Evolutionary conservation across 129 eudicot genomes (phyloP), one percentile per base, ranked within the genome.

Genomic region (Arctium minus): DNA sequence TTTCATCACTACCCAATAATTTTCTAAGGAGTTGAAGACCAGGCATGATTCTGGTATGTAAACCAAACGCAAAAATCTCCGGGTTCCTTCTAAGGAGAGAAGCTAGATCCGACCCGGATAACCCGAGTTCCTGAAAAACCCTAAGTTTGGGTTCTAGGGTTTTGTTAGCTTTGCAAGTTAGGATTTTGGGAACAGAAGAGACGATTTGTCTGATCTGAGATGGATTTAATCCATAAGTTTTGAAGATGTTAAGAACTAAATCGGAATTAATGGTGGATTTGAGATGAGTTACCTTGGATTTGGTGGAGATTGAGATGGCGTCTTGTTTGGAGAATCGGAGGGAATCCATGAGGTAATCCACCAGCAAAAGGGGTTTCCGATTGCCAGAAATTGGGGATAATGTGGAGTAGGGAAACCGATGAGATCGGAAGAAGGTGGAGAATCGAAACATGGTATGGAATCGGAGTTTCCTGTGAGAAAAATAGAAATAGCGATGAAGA

Each of bases 141-240:
- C 64, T 81, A 9, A 89, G 5, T 79, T 86, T 89, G 79, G 89
- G 92, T 48, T 75, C 50, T 70, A 89, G 84, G 88, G 87, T 89
- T 82, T 79, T 82, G 73, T 79, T 73, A 1, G 84, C 79, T 38
- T 85, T 79, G 85, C 74, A 85, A 17, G 80, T 72, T 6, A 87
- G 76, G 36, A 89, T 35, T 37, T 71, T 73, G 37, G 88, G 92
- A 5, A 15, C 82, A 4, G 9, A 62, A 12, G 76, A 78, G 33
- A 89, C 76, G 72, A 87, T 74, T 4, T 79, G 39, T 79, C 42
- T 79, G 79, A 89, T 84, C 76, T 87, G 92, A 74, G 79, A 36
- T 38, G 37, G 42, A 83, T 73, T 48, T 27, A 89, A 73, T 70
- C 92, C 90, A 18, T 79, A 65, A 8, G 18, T 79, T 46, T 65